phyloP scores from a whole-genome alignment of 2,329 filamentous ascomycete genomes.

The Hypoxylon sp. region DNA sequence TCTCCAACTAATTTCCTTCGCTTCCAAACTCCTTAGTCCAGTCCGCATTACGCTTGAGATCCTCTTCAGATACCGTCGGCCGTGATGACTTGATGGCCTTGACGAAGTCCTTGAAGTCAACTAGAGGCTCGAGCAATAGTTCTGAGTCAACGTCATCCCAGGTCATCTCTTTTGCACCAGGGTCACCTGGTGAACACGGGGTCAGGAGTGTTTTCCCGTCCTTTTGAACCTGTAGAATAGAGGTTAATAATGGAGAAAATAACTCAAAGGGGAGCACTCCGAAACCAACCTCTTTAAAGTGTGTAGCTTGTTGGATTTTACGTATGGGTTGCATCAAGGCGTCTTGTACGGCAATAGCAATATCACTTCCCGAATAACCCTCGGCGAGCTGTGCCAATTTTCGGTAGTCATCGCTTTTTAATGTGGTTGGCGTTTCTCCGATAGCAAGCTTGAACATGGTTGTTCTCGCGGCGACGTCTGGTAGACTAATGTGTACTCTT shows the following conservation, averaged over 20 bases:
- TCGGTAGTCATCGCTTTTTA: conserved; percentile 83
- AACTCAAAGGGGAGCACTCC: background rate
- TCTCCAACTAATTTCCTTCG: conserved; percentile 73
- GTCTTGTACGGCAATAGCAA: conserved; percentile 94
- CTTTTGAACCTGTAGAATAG: conserved; percentile 71
- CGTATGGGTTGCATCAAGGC: conserved; percentile 97
- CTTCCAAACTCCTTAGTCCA: conserved; percentile 98
- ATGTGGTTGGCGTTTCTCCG: conserved; percentile 90
- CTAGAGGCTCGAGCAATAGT: conserved; percentile 85
- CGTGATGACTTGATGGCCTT: conserved; percentile 90
- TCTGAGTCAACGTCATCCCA: conserved; percentile 92
- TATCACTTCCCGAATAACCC: conserved; percentile 96
- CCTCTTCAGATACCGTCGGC: conserved; percentile 90
- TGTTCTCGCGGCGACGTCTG: conserved; percentile 87
- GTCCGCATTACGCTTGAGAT: conserved; percentile 86
- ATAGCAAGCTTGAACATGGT: conserved; percentile 96
- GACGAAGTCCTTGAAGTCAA: conserved; percentile 92
- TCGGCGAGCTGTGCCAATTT: conserved; percentile 86
- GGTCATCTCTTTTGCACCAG: conserved; percentile 89
- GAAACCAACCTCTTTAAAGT: conserved; percentile 87
- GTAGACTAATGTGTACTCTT: conserved; percentile 94
- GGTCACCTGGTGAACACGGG: conserved; percentile 93
- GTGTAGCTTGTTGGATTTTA: conserved; percentile 96
- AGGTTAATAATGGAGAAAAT: conserved; percentile 1
- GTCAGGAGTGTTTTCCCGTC: conserved; percentile 80